These are phyloP conservation scores for Pleurotus platypus DNA, from an alignment of 768 basidiomycete species.

Conservation along the genomic window DNA sequence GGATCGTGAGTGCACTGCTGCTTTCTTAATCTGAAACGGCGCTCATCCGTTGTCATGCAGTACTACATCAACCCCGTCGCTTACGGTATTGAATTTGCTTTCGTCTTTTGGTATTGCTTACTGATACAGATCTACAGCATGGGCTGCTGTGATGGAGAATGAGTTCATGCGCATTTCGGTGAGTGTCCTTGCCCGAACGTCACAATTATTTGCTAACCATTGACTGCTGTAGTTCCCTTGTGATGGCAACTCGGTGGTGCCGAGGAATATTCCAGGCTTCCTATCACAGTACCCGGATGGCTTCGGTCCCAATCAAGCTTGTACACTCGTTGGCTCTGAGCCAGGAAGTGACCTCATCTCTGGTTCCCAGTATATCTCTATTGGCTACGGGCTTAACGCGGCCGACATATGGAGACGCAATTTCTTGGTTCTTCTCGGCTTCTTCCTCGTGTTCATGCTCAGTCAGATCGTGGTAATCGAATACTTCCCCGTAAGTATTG, in stretches of 20 bases:
- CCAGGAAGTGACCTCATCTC: slow-evolving; percentile 51
- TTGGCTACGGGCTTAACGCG: slow-evolving; percentile 44
- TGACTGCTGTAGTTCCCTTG: slow-evolving; percentile 46
- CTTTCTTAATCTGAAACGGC: too few species aligned
- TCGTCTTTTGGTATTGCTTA: background rate
- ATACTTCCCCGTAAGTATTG: slow-evolving; percentile 46
- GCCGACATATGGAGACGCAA: slow-evolving; percentile 64
- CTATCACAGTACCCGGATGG: slow-evolving; percentile 61
- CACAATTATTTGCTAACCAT: background rate
- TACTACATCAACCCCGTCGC: slow-evolving; percentile 78
- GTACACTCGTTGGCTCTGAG: slow-evolving; percentile 67
- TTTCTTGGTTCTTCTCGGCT: slow-evolving; percentile 67
- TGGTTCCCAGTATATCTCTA: slow-evolving; percentile 61
- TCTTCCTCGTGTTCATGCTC: slow-evolving; percentile 66
- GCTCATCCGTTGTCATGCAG: slow-evolving; percentile 22
- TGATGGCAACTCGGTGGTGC: slow-evolving; percentile 62
- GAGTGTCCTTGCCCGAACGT: slow-evolving; percentile 17
- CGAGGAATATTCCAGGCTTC: slow-evolving; percentile 52
- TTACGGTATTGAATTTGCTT: slow-evolving; percentile 43
- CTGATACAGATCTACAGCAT: slow-evolving; percentile 35
- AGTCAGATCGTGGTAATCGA: slow-evolving; percentile 68
- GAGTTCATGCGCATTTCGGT: slow-evolving; percentile 75
- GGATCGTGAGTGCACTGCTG: slow-evolving; percentile 54
- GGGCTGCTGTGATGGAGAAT: slow-evolving; percentile 79
- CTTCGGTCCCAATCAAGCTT: slow-evolving; percentile 68